A percentile compares a stretch with the other conserved stretches of the same genome.
phyloP scores from a whole-genome alignment of 1,284 basidiomycete genomes.

The Kwoniella shivajii region DNA sequence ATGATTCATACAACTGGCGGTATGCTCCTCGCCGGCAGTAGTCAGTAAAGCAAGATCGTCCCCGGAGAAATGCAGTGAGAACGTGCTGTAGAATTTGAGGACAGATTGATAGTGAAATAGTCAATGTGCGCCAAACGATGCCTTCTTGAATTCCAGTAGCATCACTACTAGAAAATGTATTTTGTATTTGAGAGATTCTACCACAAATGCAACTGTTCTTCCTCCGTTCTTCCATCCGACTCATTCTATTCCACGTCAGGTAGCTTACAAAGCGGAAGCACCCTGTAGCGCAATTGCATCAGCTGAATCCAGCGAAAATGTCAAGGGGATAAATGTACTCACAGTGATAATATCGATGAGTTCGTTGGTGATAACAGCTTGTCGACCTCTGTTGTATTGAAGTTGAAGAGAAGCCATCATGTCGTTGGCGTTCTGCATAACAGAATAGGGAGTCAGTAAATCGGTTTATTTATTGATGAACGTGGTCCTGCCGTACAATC shows the following conservation, averaged over 20 bases:
- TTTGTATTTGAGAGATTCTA: not conserved
- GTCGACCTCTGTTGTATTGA: conserved; percentile 98
- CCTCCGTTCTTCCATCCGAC: not conserved
- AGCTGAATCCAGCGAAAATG: not conserved
- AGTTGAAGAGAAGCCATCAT: conserved; percentile 86
- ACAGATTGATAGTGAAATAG: too few species aligned
- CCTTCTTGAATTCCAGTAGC: conserved; percentile 20
- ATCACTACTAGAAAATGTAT: conserved; percentile 9
- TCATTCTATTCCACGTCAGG: not conserved
- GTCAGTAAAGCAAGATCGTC: too few species aligned
- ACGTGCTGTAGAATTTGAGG: too few species aligned
- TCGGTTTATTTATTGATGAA: not conserved
- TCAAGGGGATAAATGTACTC: not conserved
- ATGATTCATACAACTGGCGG: too few species aligned
- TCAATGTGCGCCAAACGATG: not conserved
- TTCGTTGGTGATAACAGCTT: conserved; percentile 77
- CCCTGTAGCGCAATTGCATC: conserved; percentile 18
- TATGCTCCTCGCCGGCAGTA: too few species aligned
- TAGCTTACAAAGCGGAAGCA: conserved; percentile 44
- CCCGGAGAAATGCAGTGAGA: too few species aligned
- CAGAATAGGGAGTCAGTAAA: not conserved
- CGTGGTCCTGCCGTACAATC: too few species aligned
- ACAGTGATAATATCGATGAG: conserved; percentile 53
- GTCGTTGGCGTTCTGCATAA: conserved; percentile 76
- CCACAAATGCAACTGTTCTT: not conserved